Evolutionary conservation across 306 rosid genomes (phyloP).

Genomic region (Astragalus glycyphyllos): DNA sequence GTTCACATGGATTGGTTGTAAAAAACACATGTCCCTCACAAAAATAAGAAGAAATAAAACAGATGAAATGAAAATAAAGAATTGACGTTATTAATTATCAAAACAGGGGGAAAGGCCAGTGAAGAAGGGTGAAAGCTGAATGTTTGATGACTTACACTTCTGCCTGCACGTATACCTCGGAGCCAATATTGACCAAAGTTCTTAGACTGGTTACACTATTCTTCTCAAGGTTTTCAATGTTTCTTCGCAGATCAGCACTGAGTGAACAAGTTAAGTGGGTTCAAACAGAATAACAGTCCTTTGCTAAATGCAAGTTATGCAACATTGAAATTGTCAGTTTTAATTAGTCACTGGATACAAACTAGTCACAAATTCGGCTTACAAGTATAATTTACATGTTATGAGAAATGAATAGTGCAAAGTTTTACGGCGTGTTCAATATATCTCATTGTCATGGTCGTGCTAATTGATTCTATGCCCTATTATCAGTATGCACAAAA

Average conservation of each 20-base stretch:
- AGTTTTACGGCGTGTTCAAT: conserved; percentile 1
- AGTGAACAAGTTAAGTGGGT: conserved; percentile 58
- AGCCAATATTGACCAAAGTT: conserved; percentile 90
- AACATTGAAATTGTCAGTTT: conserved; percentile 21
- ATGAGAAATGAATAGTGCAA: conserved; percentile 22
- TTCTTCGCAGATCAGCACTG: conserved; percentile 83
- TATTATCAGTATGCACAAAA: neutral
- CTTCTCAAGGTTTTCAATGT: conserved; percentile 83
- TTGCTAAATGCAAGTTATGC: conserved; percentile 9
- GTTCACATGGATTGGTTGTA: conserved; percentile 17
- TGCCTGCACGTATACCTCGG: conserved; percentile 91
- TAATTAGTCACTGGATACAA: conserved; percentile 9
- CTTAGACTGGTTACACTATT: conserved; percentile 82
- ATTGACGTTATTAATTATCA: neutral
- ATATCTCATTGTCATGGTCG: neutral
- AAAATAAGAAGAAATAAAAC: conserved; percentile 12
- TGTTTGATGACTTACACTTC: conserved; percentile 75
- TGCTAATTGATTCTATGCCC: neutral
- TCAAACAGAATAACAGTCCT: conserved; percentile 23
- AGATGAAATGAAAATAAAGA: neutral
- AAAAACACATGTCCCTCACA: neutral
- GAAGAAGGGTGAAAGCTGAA: conserved; percentile 23
- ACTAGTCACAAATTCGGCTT: neutral
- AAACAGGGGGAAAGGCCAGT: conserved; percentile 6
- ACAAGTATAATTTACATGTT: conserved; percentile 3